Evolutionary conservation across 495 filamentous ascomycete genomes (phyloP).

Genomic region (Alectoria sarmentosa): DNA sequence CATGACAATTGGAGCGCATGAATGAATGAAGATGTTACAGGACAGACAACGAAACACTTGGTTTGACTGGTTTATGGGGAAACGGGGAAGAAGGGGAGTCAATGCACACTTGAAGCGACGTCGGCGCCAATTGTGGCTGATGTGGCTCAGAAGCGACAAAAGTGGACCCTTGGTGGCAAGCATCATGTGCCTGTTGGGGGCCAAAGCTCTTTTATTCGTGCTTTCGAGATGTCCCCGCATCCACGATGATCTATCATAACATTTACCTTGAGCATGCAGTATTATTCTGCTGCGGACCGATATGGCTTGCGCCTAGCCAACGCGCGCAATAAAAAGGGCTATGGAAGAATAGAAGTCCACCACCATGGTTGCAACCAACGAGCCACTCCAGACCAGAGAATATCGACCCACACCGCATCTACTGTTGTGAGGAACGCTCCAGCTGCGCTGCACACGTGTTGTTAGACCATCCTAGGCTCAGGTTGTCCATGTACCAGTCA

Average conservation of each 20-base stretch:
- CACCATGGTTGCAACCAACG: background rate
- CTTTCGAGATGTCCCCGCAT: background rate
- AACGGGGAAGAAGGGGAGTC: background rate
- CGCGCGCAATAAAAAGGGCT: background rate
- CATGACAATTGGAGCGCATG: conserved; percentile 14
- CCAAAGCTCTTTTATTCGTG: background rate
- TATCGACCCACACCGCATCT: background rate
- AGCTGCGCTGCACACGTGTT: conserved; percentile 36
- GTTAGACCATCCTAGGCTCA: conserved; percentile 38
- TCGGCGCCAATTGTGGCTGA: conserved; percentile 6
- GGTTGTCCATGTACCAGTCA: conserved; percentile 38
- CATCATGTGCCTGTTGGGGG: background rate
- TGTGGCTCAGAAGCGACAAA: conserved; percentile 7
- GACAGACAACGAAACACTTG: conserved; percentile 7
- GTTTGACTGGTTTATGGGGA: background rate
- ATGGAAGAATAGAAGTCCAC: background rate
- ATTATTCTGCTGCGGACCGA: background rate
- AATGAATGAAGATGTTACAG: background rate
- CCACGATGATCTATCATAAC: background rate
- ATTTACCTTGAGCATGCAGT: background rate
- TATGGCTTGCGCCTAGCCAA: conserved; percentile 4
- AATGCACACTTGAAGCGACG: conserved; percentile 6
- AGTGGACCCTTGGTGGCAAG: background rate
- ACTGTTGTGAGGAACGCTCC: conserved; percentile 23
- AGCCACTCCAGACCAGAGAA: background rate